Evolutionary conservation across 305 asterid species (phyloP).

Genomic region (Rubia occidens): DNA sequence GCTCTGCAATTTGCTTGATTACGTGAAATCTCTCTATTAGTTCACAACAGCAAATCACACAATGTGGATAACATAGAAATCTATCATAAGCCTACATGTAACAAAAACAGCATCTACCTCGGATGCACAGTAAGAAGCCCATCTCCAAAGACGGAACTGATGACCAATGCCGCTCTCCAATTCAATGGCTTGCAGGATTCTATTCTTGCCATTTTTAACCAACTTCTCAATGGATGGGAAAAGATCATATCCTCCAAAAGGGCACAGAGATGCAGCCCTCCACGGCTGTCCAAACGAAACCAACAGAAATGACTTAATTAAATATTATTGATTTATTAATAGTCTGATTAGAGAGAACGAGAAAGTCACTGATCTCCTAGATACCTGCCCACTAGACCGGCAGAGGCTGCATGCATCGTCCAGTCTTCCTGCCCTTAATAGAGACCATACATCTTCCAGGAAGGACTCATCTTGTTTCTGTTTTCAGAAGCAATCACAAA

Average conservation of each 20-base stretch:
- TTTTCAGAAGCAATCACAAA: conserved; percentile 17
- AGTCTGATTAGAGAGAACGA: conserved; percentile 4
- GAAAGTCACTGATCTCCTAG: conserved; percentile 18
- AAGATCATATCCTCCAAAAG: conserved; percentile 61
- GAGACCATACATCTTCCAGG: conserved; percentile 91
- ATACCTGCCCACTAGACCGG: conserved; percentile 94
- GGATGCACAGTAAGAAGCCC: conserved; percentile 98
- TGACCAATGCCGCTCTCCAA: conserved; percentile 86
- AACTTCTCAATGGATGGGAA: conserved; percentile 77
- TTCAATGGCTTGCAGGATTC: conserved; percentile 82
- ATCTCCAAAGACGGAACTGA: conserved; percentile 91
- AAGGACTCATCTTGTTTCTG: conserved; percentile 98
- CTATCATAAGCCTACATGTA: neutral
- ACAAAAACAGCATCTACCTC: conserved; percentile 47
- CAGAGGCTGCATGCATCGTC: conserved; percentile 89
- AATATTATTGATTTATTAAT: neutral
- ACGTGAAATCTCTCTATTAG: conserved; percentile 25
- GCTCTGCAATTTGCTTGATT: conserved; percentile 81
- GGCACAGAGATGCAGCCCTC: conserved; percentile 90
- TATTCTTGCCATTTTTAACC: conserved; percentile 68
- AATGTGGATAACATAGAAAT: conserved; percentile 6
- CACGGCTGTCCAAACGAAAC: conserved; percentile 63
- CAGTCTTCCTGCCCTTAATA: conserved; percentile 86
- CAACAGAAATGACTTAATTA: conserved; percentile 16
- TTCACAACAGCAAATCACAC: conserved; percentile 18